Evolutionary conservation across 2,329 filamentous ascomycete genomes (phyloP).

Genomic region (Fusarium marasasianum): DNA sequence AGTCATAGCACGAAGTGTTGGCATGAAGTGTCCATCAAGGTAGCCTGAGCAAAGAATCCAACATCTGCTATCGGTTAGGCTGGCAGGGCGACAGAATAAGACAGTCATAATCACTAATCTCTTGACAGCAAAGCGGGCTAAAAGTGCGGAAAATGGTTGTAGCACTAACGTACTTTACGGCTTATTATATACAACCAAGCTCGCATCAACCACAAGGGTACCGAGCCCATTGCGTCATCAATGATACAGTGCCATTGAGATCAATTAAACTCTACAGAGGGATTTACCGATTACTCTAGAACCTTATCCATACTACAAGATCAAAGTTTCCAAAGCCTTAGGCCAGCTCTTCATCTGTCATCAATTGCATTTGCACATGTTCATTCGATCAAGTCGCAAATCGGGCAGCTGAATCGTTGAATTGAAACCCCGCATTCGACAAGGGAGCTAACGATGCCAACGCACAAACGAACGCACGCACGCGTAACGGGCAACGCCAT

Average conservation of each 20-base stretch:
- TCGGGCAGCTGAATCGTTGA: neutral
- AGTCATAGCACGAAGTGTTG: neutral
- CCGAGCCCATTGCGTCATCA: neutral
- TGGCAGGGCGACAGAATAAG: rapidly evolving
- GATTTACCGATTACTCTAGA: neutral
- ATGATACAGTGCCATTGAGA: neutral
- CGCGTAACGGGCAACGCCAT: neutral
- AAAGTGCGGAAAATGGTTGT: rapidly evolving
- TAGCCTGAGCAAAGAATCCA: neutral
- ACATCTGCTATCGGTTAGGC: rapidly evolving
- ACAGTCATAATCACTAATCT: rapidly evolving
- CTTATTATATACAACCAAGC: rapidly evolving
- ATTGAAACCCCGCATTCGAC: neutral
- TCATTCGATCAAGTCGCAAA: neutral
- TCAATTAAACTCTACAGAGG: neutral
- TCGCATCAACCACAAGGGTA: neutral
- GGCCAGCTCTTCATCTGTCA: neutral
- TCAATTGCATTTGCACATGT: neutral
- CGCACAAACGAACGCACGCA: neutral
- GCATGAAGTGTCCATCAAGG: too few species aligned
- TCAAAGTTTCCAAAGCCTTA: neutral
- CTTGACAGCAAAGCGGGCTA: rapidly evolving
- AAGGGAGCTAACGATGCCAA: neutral
- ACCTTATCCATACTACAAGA: neutral
- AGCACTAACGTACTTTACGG: rapidly evolving